phyloP scores from a whole-genome alignment of 768 basidiomycete genomes.

The Gyrodon lividus region DNA sequence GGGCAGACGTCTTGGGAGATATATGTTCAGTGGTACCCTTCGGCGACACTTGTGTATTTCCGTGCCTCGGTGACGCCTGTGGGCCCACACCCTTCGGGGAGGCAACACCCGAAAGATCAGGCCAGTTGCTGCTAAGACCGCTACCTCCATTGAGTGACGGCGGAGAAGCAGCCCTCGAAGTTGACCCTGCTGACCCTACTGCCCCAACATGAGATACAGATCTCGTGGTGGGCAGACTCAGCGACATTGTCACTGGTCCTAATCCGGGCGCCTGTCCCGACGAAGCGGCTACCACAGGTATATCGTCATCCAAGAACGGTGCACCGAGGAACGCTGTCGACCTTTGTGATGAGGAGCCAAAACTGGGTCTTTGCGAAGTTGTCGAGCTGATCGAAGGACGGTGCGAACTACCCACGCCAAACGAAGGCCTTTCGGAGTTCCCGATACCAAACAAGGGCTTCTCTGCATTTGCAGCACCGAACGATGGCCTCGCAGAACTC shows the following conservation, averaged over 20 bases:
- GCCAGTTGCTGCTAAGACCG: conserved; percentile 1
- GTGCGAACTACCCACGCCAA: conserved; percentile 5
- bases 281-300: neutral
- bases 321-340: neutral
- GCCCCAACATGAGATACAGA: conserved; percentile 7
- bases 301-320: conserved; percentile 20
- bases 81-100: conserved; percentile 15
- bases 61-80: conserved; percentile 7
- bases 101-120: conserved; percentile 17
- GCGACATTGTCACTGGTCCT: conserved; percentile 15
- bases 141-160: conserved; percentile 5
- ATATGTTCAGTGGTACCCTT: conserved; percentile 7
- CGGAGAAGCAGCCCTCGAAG: conserved; percentile 10
- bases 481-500: conserved; percentile 15
- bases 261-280: conserved; percentile 7
- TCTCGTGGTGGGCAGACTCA: conserved; percentile 14
- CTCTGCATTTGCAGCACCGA: conserved; percentile 18
- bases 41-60: conserved; percentile 1
- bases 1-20: conserved; percentile 3
- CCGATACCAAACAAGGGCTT: conserved; percentile 12
- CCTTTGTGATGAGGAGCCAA: neutral
- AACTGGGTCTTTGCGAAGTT: neutral
- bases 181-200: neutral
- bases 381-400: conserved; percentile 1
- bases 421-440: conserved; percentile 17